Evolutionary conservation across 768 basidiomycete genomes (phyloP), one percentile per base, ranked within the genome.

Genomic region (Kwoniella europaea): DNA sequence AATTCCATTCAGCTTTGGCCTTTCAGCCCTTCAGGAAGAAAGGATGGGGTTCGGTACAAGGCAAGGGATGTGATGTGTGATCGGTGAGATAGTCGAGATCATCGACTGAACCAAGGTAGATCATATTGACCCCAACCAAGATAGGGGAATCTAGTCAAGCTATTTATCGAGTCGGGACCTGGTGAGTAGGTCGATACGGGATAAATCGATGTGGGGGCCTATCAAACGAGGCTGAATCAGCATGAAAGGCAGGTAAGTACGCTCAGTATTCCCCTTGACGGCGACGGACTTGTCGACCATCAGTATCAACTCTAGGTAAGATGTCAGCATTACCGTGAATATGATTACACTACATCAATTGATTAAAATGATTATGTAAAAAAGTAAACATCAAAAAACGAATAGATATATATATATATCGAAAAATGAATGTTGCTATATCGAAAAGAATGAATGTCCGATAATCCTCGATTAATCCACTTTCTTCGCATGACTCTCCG

Each of bases 401-500:
- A 58, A 22, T 56, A 24, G 20, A 3, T 56, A 56, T 56, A 56
- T 56, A 56, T 56, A 35, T 56, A 59, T 15, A 59, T 59, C 57
- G 29, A 59, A 59, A 29, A 27, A 27, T 27, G 7, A n/a, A 41
- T 41, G 41, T 41, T 10, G 29, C 3, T 35, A 35, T 35, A 13
- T 50, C 41, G 41, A 24, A 61, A 61, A 29, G 42, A 7, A 61
- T 42, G 10, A 27, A 61, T 61, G 59, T 22, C 42, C 42, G 18
- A n/a, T 22, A 12, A 55, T n/a, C 18, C 54, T 55, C 29, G 2
- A 20, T 56, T 67, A 71, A 12, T 71, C 71, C 16, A 67, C 27
- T 64, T 70, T 70, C 66, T 68, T 64, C 15, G 69, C 67, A n/a
- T 35, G 57, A 24, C 64, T 24, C n/a, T 44, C 35, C 18, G 66